Evolutionary conservation across 108 stramenopile species (phyloP).

Genomic region (Skeletonema costatum): DNA sequence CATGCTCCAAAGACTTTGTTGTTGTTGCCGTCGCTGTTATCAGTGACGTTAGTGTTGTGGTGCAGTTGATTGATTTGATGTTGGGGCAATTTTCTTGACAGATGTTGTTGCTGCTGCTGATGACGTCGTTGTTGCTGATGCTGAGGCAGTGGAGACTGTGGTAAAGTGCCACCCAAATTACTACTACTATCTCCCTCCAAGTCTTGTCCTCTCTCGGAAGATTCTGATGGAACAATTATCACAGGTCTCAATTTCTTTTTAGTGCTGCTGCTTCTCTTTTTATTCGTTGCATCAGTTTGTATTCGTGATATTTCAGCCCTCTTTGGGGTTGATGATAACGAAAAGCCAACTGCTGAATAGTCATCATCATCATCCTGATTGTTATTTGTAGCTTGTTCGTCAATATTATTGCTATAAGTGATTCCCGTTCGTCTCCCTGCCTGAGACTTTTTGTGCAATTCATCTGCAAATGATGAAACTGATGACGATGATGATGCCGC

Average conservation of each 20-base stretch:
- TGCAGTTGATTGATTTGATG: neutral
- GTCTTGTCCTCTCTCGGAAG: neutral
- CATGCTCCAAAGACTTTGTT: slow-evolving; percentile 26
- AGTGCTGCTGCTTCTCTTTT: neutral
- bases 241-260: neutral
- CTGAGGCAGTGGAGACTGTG: neutral
- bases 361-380: neutral
- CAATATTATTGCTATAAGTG: neutral
- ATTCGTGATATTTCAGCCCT: neutral
- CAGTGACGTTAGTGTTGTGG: neutral
- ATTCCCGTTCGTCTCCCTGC: neutral
- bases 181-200: neutral
- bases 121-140: neutral
- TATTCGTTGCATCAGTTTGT: neutral
- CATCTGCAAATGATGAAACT: neutral
- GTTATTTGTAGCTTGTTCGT: neutral
- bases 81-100: neutral
- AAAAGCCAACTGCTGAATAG: neutral
- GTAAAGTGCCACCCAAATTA: neutral
- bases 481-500: neutral
- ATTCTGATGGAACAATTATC: neutral
- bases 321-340: neutral
- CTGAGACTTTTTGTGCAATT: neutral
- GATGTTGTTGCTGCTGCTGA: neutral
- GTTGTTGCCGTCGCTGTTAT: neutral